Conservation (phyloP, 441 rosid genomes). For the Gossypium trilobum region DNA sequence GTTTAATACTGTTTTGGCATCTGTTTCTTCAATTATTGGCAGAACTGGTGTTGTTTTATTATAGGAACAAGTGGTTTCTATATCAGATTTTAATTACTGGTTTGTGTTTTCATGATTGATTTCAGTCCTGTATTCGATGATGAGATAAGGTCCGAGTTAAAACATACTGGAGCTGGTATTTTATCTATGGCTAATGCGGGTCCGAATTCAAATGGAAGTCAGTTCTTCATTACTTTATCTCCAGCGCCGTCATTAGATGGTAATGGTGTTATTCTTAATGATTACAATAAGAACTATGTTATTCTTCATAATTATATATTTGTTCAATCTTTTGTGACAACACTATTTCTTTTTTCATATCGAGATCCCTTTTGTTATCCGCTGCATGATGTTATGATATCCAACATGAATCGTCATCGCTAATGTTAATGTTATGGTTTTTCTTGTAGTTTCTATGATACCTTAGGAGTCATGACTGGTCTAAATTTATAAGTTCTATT, state of each 20-base stretch:
- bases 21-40: neutral
- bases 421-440: neutral
- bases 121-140: constrained; percentile 69
- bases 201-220: constrained; percentile 86
- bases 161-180: constrained; percentile 93
- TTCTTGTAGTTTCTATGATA: neutral
- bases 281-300: neutral
- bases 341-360: neutral
- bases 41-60: constrained; percentile 1
- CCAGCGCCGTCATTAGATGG: constrained; percentile 82
- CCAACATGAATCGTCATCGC: neutral
- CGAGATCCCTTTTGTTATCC: neutral
- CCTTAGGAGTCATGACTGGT: neutral
- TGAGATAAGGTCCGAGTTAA: constrained; percentile 71
- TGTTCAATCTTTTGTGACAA: neutral
- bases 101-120: constrained; percentile 5
- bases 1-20: neutral
- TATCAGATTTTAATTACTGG: neutral
- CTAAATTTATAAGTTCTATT: neutral
- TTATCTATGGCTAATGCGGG: constrained; percentile 98
- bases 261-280: constrained; percentile 21
- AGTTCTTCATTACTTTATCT: constrained; percentile 83
- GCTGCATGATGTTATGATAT: neutral
- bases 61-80: neutral
- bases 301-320: neutral